These are phyloP conservation scores for Cytospora piceae DNA, from an alignment of 2,329 filamentous ascomycete species.

Conservation along the genomic window DNA sequence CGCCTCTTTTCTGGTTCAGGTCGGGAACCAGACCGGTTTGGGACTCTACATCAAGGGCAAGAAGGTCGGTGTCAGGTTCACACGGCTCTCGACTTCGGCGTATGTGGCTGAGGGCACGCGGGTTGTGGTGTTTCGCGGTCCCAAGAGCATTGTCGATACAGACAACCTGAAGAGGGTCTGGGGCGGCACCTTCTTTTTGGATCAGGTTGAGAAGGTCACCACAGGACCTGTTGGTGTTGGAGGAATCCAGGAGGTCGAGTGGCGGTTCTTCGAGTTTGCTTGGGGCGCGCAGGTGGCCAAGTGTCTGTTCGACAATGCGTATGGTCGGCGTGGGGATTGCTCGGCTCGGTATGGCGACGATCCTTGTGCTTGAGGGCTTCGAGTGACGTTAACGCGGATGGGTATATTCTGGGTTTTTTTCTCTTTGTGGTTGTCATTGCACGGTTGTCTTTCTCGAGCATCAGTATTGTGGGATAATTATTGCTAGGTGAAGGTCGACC, in stretches of 20 bases:
- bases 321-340: slow-evolving; percentile 7
- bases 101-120: slow-evolving; percentile 9
- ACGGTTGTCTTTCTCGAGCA: too few species aligned
- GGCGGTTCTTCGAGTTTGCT: slow-evolving; percentile 14
- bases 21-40: neutral
- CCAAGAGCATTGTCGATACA: neutral
- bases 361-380: neutral
- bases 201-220: slow-evolving; percentile 10
- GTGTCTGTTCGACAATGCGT: neutral
- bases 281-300: slow-evolving; percentile 14
- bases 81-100: neutral
- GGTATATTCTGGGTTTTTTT: neutral
- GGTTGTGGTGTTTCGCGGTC: slow-evolving; percentile 16
- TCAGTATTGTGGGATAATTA: too few species aligned
- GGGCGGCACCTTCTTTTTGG: neutral
- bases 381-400: neutral
- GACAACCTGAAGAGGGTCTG: slow-evolving; percentile 10
- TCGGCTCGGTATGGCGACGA: slow-evolving; percentile 9
- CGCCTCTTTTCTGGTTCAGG: slow-evolving; percentile 10
- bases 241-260: slow-evolving; percentile 12
- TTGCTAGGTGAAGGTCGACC: too few species aligned
- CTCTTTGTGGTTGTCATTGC: too few species aligned
- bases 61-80: slow-evolving; percentile 6
- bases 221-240: neutral
- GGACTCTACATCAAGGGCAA: slow-evolving; percentile 1